Evolutionary conservation across 192 early-diverging fungal species (phyloP).

Genomic region (Coemansia asiatica): DNA sequence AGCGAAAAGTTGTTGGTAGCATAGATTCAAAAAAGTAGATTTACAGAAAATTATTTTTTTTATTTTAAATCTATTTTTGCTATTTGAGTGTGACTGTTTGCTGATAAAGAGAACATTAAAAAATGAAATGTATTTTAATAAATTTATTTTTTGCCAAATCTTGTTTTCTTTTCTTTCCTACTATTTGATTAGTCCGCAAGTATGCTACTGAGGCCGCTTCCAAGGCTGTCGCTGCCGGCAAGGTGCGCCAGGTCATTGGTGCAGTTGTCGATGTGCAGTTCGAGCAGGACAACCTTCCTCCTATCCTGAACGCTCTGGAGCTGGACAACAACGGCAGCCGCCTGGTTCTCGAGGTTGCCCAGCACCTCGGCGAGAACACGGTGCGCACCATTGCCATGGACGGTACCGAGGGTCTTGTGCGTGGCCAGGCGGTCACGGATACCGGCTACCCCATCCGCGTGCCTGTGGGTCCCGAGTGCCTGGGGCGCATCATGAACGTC

Average conservation of each 20-base stretch:
- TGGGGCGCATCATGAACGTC: conserved; percentile 98
- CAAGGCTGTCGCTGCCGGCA: conserved; percentile 62
- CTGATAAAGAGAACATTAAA: too few species aligned
- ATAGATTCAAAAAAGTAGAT: too few species aligned
- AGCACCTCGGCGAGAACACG: conserved; percentile 98
- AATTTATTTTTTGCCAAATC: not conserved
- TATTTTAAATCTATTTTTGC: not conserved
- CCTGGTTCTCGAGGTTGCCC: conserved; percentile 92
- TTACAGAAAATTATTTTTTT: too few species aligned
- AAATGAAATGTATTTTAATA: too few species aligned
- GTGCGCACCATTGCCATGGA: conserved; percentile 99
- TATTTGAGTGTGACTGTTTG: not conserved
- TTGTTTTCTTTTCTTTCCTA: not conserved
- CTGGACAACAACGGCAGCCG: conserved; percentile 78
- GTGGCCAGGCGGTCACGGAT: conserved; percentile 92
- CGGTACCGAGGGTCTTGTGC: conserved; percentile 96
- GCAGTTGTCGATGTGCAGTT: conserved; percentile 99
- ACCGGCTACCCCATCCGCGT: conserved; percentile 91
- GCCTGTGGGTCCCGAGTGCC: conserved; percentile 90
- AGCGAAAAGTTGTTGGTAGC: too few species aligned
- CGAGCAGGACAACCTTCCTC: conserved; percentile 82
- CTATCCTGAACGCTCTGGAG: conserved; percentile 97
- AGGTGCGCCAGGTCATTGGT: conserved; percentile 93
- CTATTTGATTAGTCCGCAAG: conserved; percentile 47
- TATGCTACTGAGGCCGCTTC: conserved; percentile 61